Evolutionary conservation across 2,329 filamentous ascomycete species (phyloP).

Genomic region (Samsoniella hepiali): DNA sequence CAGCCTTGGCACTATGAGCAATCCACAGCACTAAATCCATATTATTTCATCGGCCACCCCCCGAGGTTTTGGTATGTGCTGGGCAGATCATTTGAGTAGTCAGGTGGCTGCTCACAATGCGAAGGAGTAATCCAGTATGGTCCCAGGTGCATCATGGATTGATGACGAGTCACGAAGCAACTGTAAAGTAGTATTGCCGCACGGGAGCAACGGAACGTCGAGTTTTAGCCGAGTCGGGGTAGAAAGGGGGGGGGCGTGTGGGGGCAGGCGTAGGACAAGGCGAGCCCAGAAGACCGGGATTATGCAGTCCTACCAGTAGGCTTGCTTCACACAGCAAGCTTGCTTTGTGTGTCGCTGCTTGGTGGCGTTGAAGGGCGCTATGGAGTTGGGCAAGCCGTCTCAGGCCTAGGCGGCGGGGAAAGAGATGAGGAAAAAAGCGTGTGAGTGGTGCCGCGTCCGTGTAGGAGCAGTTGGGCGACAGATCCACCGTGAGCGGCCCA

Average conservation of each 20-base stretch:
- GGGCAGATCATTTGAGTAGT: background rate
- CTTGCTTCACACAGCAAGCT: no score
- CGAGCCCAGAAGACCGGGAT: slow-evolving; percentile 13
- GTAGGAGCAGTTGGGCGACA: background rate
- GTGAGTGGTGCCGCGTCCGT: background rate
- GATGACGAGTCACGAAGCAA: slow-evolving; percentile 14
- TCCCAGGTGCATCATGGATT: background rate
- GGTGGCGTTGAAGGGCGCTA: slow-evolving; percentile 1
- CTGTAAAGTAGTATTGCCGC: background rate
- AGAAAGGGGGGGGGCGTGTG: slow-evolving; percentile 9
- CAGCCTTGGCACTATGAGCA: background rate
- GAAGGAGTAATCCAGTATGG: background rate
- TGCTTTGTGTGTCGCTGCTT: background rate
- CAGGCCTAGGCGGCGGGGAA: slow-evolving; percentile 6
- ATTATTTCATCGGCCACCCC: background rate
- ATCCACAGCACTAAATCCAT: background rate
- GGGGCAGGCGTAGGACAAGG: slow-evolving; percentile 5
- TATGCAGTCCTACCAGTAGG: background rate
- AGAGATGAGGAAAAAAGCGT: slow-evolving; percentile 1
- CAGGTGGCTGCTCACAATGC: background rate
- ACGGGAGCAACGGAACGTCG: slow-evolving; percentile 15
- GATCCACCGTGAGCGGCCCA: slow-evolving; percentile 8
- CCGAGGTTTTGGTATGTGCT: background rate
- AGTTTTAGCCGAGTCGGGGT: slow-evolving; percentile 14
- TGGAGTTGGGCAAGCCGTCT: background rate